phyloP scores from a whole-genome alignment of 2,329 filamentous ascomycete species.

The Botrytis galanthina region DNA sequence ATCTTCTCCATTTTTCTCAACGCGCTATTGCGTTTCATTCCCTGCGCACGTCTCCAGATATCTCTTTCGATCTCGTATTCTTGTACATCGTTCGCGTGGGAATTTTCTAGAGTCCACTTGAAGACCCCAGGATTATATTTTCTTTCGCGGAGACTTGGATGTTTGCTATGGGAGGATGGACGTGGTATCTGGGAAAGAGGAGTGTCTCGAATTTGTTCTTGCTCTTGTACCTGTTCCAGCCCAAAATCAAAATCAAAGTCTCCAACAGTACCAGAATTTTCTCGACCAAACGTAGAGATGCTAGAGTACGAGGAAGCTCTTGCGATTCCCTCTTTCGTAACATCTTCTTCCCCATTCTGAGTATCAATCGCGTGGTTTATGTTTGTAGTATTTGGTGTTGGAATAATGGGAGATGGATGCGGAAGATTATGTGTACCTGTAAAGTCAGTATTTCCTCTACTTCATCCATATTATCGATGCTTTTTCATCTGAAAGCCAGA shows the following conservation, averaged over 20 bases:
- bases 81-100: background rate
- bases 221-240: too few relatives aligned
- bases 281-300: background rate
- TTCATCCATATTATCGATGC: background rate
- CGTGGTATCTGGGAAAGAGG: background rate
- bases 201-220: background rate
- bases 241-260: background rate
- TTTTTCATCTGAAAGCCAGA: too few relatives aligned
- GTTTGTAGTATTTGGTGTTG: background rate
- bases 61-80: background rate
- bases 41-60: background rate
- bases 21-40: background rate
- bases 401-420: background rate
- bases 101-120: background rate
- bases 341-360: too few relatives aligned
- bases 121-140: background rate
- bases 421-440: background rate
- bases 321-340: rapidly evolving
- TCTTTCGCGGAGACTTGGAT: background rate
- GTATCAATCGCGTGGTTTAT: background rate
- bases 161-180: background rate
- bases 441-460: background rate
- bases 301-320: too few relatives aligned
- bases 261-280: background rate
- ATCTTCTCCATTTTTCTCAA: background rate